Base-by-base conservation (phyloP, 2,329 filamentous ascomycete genomes). In the Ascochyta viciae-villosae region DNA sequence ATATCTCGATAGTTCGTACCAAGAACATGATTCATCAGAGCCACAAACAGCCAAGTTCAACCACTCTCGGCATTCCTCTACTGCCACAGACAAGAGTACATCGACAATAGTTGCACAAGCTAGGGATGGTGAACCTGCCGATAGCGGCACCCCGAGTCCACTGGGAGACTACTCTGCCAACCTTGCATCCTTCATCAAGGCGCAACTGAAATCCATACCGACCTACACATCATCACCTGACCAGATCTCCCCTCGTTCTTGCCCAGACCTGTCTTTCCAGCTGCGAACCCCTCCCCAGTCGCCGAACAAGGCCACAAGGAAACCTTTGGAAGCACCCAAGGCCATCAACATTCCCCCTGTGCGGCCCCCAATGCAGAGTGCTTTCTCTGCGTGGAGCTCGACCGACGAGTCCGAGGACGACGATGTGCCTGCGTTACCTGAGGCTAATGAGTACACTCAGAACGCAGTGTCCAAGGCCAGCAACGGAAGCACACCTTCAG, bases 321-420 rank as follows among this genome's bases (percentile, higher is more conserved):
- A 65, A 23, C 63, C 60, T 4, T 22, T 51, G 7, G 70, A 68
- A 3, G 62, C 61, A 35, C 71, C 67, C 6, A 55, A 57, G n/a
- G 24, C 64, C 16, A 70, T 74, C 10, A 58, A 64, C 13, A 74
- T 74, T 8, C 72, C 72, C 8, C 64, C 67, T 8, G 49, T 74
- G 6, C 65, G 70, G 26, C 71, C 73, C 29, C 73, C 73, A 2
- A 50, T 72, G 49, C 63, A 60, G 42, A 76, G 73, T 45, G 65
- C 67, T 9, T 76, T 76, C 48, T 76, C 73, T 12, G 72, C 65
- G 1, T 76, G 73, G 73, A 76, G 73, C 55, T 74, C 73, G 3
- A 68, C 72, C 1, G 72, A 74, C 39, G 73, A 74, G 13, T 68
- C 69, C 19, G 72, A 74, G 22, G 60, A 61, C 16, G 45, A 57